These are phyloP conservation scores for Coniferiporia sulphurascens DNA, from an alignment of 1,284 basidiomycete species.

Conservation along the genomic window DNA sequence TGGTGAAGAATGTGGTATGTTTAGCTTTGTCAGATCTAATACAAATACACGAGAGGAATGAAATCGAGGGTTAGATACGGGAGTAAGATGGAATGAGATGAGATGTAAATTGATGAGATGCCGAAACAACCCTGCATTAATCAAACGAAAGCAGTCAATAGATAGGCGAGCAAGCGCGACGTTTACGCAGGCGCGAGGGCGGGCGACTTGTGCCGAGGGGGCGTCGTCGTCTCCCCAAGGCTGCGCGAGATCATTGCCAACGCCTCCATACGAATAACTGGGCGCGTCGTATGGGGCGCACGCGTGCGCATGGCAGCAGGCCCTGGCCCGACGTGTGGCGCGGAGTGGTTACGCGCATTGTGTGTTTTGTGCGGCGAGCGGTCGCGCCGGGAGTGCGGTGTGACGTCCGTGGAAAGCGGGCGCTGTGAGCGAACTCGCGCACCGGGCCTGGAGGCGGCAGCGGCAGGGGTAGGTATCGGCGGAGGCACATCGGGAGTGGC, in stretches of 20 bases:
- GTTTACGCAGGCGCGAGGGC: background rate
- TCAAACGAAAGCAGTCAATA: background rate
- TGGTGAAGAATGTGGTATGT: background rate
- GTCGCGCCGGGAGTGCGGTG: constrained; percentile 6
- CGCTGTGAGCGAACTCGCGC: constrained; percentile 8
- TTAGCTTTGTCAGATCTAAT: background rate
- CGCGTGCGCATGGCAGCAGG: constrained; percentile 2
- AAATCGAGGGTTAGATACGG: background rate
- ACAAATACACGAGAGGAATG: background rate
- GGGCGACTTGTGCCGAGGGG: constrained; percentile 7
- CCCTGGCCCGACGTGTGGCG: constrained; percentile 15
- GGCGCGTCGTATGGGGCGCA: constrained; percentile 17
- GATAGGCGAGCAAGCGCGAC: background rate
- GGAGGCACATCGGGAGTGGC: background rate
- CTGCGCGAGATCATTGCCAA: constrained; percentile 19
- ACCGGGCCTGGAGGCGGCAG: background rate
- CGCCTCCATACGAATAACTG: constrained; percentile 19
- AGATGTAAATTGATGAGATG: too few species aligned
- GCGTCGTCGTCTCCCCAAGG: constrained; percentile 12
- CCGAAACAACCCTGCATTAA: too few species aligned
- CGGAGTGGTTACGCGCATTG: constrained; percentile 18
- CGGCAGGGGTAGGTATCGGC: background rate
- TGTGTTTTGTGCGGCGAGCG: constrained; percentile 16
- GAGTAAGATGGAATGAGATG: background rate
- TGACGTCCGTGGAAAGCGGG: constrained; percentile 12